phyloP scores from a whole-genome alignment of 2,329 filamentous ascomycete genomes.

The Chrysosporium keratinophilum region DNA sequence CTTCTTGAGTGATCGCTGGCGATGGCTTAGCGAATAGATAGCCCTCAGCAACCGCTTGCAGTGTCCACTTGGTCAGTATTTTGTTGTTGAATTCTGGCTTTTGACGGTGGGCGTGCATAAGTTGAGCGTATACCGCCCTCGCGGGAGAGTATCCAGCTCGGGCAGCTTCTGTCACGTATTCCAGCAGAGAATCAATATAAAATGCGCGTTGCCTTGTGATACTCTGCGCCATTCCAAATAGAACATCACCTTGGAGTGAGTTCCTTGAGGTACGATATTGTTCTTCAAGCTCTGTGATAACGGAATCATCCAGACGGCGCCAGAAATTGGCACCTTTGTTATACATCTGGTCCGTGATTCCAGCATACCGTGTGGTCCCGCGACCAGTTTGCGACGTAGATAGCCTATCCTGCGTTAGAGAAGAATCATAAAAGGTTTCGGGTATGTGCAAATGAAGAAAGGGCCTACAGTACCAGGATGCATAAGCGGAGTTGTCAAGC shows the following conservation, averaged over 20 bases:
- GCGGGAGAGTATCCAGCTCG: conserved; percentile 20
- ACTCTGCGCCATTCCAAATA: conserved; percentile 23
- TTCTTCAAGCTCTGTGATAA: conserved; percentile 20
- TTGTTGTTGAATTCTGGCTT: conserved; percentile 16
- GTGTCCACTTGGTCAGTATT: conserved; percentile 19
- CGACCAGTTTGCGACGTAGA: conserved; percentile 16
- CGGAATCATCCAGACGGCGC: conserved; percentile 21
- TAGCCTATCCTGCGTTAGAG: conserved; percentile 16
- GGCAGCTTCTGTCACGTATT: conserved; percentile 20
- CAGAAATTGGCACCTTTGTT: conserved; percentile 25
- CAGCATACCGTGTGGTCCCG: conserved; percentile 13
- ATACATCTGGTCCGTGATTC: conserved; percentile 21
- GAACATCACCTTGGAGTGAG: conserved; percentile 19
- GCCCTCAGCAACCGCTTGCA: conserved; percentile 21
- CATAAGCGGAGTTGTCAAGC: conserved; percentile 16
- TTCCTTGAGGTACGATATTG: conserved; percentile 18
- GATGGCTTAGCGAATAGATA: conserved; percentile 18
- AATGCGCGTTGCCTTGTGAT: conserved; percentile 17
- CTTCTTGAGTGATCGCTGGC: conserved; percentile 2
- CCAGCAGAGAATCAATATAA: conserved; percentile 20
- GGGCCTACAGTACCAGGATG: conserved; percentile 19
- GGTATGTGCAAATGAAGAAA: not conserved
- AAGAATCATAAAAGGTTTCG: not conserved
- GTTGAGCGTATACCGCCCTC: conserved; percentile 21
- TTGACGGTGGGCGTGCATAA: conserved; percentile 20